Percentiles rank a stretch among this genome's conserved stretches.
Conservation (phyloP, 2,329 filamentous ascomycete genomes). For the Colletotrichum incanum region DNA sequence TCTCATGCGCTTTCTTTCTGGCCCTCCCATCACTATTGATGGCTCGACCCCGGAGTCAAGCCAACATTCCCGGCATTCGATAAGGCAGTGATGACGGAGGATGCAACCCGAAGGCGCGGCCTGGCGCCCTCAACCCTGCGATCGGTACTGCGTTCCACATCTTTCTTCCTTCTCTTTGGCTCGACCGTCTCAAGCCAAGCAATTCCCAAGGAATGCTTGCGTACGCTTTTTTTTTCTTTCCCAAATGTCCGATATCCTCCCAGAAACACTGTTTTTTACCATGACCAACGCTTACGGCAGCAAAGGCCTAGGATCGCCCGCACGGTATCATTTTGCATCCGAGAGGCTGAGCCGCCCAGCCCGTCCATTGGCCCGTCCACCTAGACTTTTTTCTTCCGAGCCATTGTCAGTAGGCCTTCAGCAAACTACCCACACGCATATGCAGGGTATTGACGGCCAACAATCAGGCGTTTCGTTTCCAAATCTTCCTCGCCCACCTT, state of each 20-base stretch:
- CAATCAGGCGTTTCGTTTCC: slow-evolving; percentile 33
- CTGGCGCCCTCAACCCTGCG: slow-evolving; percentile 22
- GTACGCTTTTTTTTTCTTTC: slow-evolving; percentile 25
- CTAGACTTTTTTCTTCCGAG: slow-evolving; percentile 17
- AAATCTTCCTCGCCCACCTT: slow-evolving; percentile 6
- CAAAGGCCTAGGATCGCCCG: slow-evolving; percentile 23
- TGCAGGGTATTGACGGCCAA: slow-evolving; percentile 36
- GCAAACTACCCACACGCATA: slow-evolving; percentile 26
- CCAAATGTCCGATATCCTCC: slow-evolving; percentile 19
- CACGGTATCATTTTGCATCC: slow-evolving; percentile 32
- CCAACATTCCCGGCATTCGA: slow-evolving; percentile 13
- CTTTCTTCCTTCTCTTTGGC: slow-evolving; percentile 18
- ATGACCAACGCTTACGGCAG: slow-evolving; percentile 39
- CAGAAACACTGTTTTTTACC: slow-evolving; percentile 23
- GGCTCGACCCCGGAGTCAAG: not conserved
- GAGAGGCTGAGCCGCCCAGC: slow-evolving; percentile 35
- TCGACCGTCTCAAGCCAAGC: slow-evolving; percentile 32
- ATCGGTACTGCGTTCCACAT: slow-evolving; percentile 35
- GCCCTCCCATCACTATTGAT: not conserved
- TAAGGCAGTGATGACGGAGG: not conserved
- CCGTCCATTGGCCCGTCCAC: slow-evolving; percentile 23
- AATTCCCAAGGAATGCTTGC: slow-evolving; percentile 35
- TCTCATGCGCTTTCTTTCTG: not conserved
- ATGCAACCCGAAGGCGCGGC: slow-evolving; percentile 23
- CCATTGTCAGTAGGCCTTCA: slow-evolving; percentile 20